phyloP scores from a whole-genome alignment of 768 basidiomycete genomes.

The Phaeotremella skinneri region DNA sequence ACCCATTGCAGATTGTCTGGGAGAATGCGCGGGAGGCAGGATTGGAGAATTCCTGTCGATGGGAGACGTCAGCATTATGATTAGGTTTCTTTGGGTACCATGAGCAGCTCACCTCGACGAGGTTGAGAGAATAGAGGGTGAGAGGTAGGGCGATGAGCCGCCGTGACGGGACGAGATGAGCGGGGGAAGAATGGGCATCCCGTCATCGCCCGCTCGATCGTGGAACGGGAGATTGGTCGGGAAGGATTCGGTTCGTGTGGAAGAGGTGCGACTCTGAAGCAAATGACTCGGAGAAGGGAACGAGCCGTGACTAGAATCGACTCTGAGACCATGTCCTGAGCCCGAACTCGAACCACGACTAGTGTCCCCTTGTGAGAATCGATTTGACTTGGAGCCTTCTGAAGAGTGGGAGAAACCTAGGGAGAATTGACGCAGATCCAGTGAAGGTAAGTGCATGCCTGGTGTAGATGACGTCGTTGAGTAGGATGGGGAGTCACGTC shows the following conservation, averaged over 20 bases:
- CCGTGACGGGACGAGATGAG: not conserved
- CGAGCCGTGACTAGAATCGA: not conserved
- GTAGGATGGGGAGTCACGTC: not conserved
- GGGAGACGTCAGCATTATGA: too few relatives aligned
- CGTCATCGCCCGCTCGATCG: constrained; percentile 21
- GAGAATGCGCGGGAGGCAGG: too few relatives aligned
- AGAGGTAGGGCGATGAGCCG: not conserved
- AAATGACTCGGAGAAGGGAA: not conserved
- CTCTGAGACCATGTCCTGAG: not conserved
- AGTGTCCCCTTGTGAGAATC: not conserved
- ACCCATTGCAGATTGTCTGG: too few relatives aligned
- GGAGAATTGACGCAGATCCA: constrained; percentile 3
- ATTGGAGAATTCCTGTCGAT: too few relatives aligned
- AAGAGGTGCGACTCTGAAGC: constrained; percentile 8
- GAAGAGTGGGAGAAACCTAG: constrained; percentile 2
- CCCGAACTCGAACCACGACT: constrained; percentile 1
- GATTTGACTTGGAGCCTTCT: not conserved
- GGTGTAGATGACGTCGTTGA: constrained; percentile 1
- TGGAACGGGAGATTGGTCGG: constrained; percentile 8
- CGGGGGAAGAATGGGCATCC: constrained; percentile 18
- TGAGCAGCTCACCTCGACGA: not conserved
- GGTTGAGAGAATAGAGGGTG: not conserved
- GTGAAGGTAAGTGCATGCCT: not conserved
- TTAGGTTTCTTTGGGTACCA: too few relatives aligned
- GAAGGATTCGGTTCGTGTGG: constrained; percentile 8